Conservation (phyloP, 2,329 filamentous ascomycete species). For the Salinomyces thailandicus region DNA sequence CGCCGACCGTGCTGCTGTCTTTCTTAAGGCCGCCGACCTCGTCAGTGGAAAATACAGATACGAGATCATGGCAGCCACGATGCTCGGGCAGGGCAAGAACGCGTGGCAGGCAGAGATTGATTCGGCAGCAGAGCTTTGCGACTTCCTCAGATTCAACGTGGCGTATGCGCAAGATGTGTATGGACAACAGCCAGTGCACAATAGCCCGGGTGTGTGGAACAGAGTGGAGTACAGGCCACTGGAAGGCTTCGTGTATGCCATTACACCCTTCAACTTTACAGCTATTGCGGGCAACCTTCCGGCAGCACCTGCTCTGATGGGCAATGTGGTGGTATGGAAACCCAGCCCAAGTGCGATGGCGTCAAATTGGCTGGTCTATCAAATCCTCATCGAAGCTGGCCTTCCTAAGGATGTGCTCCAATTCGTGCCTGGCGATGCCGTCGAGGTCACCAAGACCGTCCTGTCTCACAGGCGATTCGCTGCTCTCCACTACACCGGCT, state of each 20-base stretch:
- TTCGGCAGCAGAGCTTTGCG: constrained; percentile 78
- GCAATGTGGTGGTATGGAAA: constrained; percentile 95
- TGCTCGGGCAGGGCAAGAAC: constrained; percentile 96
- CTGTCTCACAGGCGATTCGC: constrained; percentile 72
- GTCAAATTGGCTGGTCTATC: constrained; percentile 84
- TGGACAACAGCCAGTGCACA: constrained; percentile 72
- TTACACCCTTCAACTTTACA: constrained; percentile 95
- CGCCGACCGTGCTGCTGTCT: constrained; percentile 80
- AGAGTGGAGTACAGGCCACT: constrained; percentile 79
- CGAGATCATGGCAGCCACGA: constrained; percentile 90
- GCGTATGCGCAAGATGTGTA: constrained; percentile 89
- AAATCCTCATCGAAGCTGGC: constrained; percentile 83
- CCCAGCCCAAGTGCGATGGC: constrained; percentile 80
- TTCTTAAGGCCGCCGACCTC: constrained; percentile 90
- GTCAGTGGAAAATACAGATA: constrained; percentile 89
- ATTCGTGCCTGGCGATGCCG: constrained; percentile 82
- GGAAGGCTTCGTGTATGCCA: constrained; percentile 90
- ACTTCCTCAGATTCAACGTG: constrained; percentile 87
- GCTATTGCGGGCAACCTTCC: constrained; percentile 84
- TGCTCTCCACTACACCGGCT: constrained; percentile 90
- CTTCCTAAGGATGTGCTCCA: constrained; percentile 84
- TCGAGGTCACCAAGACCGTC: constrained; percentile 67
- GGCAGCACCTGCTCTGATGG: constrained; percentile 73
- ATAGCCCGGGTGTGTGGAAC: constrained; percentile 82
- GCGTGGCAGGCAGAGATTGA: constrained; percentile 99